A percentile compares a stretch with the other conserved stretches of the same genome.
These are phyloP conservation scores for Antitrichia curtipendula DNA, from an alignment of 225 moss, liverwort and hornwort species.

Conservation along the genomic window DNA sequence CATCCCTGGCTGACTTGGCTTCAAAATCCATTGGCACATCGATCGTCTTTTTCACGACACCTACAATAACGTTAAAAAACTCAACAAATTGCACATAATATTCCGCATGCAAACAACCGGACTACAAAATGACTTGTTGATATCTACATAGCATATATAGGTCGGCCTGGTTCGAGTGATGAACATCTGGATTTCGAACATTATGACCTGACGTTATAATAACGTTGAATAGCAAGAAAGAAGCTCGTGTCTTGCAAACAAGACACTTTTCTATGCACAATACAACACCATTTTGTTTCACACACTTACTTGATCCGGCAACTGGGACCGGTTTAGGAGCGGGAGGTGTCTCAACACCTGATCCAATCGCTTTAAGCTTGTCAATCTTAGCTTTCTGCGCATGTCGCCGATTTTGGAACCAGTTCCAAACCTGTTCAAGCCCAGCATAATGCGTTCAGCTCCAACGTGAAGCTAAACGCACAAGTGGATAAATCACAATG, in stretches of 20 bases:
- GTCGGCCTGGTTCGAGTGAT: not conserved
- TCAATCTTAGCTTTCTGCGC: conserved; percentile 88
- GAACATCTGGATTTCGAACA: not conserved
- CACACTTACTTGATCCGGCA: conserved; percentile 24
- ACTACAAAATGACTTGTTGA: not conserved
- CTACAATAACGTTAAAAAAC: not conserved
- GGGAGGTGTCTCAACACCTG: conserved; percentile 40
- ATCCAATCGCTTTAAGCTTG: conserved; percentile 38
- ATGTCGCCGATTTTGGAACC: conserved; percentile 98
- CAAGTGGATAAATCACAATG: not conserved
- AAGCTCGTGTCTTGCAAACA: not conserved
- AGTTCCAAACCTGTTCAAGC: conserved; percentile 81
- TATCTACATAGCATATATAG: not conserved
- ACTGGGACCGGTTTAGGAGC: conserved; percentile 10
- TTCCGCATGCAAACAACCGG: not conserved
- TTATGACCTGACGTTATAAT: not conserved
- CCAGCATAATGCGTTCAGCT: not conserved
- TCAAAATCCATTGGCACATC: conserved; percentile 93
- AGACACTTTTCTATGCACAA: not conserved
- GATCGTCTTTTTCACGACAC: conserved; percentile 36
- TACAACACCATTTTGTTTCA: not conserved
- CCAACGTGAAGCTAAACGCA: not conserved
- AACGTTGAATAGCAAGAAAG: not conserved
- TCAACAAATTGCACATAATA: not conserved
- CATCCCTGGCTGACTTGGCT: conserved; percentile 97